Evolutionary conservation across 345 rosid genomes (phyloP).

Genomic region (Durio zibethinus): DNA sequence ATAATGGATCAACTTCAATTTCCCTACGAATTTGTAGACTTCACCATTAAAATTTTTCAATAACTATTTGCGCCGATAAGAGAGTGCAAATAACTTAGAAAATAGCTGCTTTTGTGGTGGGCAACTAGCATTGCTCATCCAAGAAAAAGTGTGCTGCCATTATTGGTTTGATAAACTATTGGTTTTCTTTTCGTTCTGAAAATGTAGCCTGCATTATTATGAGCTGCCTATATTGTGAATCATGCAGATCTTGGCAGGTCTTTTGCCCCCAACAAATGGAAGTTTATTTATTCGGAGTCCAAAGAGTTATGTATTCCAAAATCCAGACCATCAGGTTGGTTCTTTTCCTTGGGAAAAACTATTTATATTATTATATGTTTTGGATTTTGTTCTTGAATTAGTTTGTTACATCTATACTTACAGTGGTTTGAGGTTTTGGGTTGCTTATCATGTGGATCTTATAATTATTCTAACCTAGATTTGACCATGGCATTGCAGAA

Average conservation of each 20-base stretch:
- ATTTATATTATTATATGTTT: background rate
- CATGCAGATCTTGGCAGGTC: conserved; percentile 85
- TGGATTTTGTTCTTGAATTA: background rate
- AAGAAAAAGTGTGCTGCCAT: background rate
- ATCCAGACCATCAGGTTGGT: conserved; percentile 91
- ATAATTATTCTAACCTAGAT: background rate
- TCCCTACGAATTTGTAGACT: background rate
- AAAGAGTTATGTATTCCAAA: conserved; percentile 80
- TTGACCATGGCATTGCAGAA: background rate
- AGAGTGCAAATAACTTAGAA: background rate
- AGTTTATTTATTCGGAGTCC: conserved; percentile 55
- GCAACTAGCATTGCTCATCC: background rate
- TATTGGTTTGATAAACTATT: background rate
- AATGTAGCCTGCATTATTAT: background rate
- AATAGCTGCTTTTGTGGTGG: background rate
- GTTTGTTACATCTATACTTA: background rate
- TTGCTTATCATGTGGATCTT: background rate
- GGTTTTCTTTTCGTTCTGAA: background rate
- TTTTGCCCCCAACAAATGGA: conserved; percentile 68
- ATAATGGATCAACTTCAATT: background rate
- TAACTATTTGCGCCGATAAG: background rate
- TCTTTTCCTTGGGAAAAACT: background rate
- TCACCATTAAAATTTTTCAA: background rate
- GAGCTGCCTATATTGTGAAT: conserved; percentile 1
- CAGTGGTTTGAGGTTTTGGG: background rate